Conservation (phyloP, 176 grass and related monocot genomes). For the Neostapfia colusana region DNA sequence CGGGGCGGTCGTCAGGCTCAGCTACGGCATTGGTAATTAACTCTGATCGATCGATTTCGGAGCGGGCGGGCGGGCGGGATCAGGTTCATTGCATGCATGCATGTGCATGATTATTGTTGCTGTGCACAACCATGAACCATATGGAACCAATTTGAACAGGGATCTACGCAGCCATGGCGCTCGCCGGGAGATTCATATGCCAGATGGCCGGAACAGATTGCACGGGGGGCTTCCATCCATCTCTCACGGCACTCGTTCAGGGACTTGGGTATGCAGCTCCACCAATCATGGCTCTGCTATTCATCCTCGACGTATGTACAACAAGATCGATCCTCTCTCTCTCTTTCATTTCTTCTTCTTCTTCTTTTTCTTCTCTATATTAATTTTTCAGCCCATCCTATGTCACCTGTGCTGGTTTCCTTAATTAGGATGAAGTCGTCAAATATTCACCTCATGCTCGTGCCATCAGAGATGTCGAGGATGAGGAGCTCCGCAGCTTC, state of each 20-base stretch:
- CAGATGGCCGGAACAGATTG: slow-evolving; percentile 72
- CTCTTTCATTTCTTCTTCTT: too few relatives aligned
- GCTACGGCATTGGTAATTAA: slow-evolving; percentile 76
- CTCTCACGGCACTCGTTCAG: slow-evolving; percentile 69
- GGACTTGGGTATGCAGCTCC: slow-evolving; percentile 90
- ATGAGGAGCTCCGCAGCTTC: slow-evolving; percentile 93
- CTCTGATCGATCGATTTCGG: too few relatives aligned
- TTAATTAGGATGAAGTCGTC: slow-evolving; percentile 91
- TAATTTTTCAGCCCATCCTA: too few relatives aligned
- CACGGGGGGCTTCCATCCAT: slow-evolving; percentile 72
- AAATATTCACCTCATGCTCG: slow-evolving; percentile 96
- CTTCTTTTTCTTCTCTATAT: not conserved
- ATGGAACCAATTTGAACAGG: slow-evolving; percentile 32
- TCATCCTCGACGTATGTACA: slow-evolving; percentile 86
- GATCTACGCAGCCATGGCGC: slow-evolving; percentile 84
- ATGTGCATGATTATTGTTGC: too few relatives aligned
- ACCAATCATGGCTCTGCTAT: slow-evolving; percentile 88
- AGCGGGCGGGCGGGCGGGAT: too few relatives aligned
- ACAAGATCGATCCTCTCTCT: not conserved
- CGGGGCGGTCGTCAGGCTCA: slow-evolving; percentile 77
- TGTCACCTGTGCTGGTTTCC: too few relatives aligned
- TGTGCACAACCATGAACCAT: too few relatives aligned
- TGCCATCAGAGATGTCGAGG: slow-evolving; percentile 94
- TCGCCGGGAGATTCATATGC: slow-evolving; percentile 82
- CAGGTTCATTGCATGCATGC: not conserved